Percentiles rank a stretch among this genome's conserved stretches.
These are phyloP conservation scores for Penicillium crystallinum DNA, from an alignment of 495 filamentous ascomycete species.

Conservation along the genomic window DNA sequence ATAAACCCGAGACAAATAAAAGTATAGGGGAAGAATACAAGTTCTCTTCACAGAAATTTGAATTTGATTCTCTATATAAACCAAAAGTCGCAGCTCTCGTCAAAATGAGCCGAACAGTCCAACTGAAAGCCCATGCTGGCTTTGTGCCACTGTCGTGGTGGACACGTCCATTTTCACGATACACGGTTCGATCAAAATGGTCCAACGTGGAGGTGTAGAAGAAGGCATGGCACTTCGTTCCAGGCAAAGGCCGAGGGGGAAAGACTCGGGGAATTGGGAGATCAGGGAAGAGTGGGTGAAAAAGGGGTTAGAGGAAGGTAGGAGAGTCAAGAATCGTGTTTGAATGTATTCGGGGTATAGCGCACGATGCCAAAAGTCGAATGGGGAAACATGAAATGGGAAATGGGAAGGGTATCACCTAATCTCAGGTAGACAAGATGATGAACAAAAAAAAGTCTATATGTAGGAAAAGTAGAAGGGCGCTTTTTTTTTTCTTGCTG, in stretches of 20 bases:
- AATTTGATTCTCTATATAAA: not conserved
- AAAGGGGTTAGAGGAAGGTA: not conserved
- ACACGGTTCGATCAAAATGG: not conserved
- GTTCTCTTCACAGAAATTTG: not conserved
- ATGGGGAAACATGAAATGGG: not conserved
- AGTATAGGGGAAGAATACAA: not conserved
- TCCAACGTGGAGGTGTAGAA: too few relatives aligned
- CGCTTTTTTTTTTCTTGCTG: not conserved
- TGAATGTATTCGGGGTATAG: constrained; percentile 6
- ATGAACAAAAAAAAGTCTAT: not conserved
- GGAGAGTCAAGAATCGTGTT: not conserved
- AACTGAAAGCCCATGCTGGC: not conserved
- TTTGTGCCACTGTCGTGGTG: too few relatives aligned
- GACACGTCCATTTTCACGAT: too few relatives aligned
- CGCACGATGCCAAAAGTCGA: constrained; percentile 2
- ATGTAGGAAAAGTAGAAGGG: not conserved
- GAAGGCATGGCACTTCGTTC: not conserved
- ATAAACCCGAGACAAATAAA: not conserved
- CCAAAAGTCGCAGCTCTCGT: not conserved
- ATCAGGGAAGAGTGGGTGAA: not conserved
- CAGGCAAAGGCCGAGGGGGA: not conserved
- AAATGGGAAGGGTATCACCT: not conserved
- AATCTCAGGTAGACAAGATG: not conserved
- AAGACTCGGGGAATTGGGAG: not conserved
- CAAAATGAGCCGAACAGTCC: not conserved